These are phyloP conservation scores for Hypericum perforatum DNA, from an alignment of 345 rosid species.

Conservation along the genomic window DNA sequence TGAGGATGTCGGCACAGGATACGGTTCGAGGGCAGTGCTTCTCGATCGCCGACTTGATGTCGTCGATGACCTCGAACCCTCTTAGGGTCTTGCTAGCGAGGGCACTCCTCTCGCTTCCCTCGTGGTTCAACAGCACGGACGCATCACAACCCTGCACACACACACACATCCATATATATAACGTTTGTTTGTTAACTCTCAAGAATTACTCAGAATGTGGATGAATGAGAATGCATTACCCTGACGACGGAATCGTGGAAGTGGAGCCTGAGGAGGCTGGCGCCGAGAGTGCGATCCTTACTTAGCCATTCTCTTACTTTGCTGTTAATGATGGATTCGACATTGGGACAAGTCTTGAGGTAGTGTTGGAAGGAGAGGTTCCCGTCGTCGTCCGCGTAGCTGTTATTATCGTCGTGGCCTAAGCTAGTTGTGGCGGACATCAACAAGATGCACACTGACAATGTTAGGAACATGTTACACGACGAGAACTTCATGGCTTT, in stretches of 20 bases:
- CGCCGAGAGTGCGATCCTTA: slow-evolving; percentile 45
- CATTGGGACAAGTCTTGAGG: slow-evolving; percentile 38
- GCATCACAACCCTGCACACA: slow-evolving; percentile 62
- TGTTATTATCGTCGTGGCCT: neutral
- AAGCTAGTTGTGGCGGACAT: neutral
- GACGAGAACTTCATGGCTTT: no score
- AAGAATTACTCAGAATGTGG: neutral
- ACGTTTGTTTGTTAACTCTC: neutral
- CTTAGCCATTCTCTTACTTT: slow-evolving; percentile 45
- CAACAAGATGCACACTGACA: no score
- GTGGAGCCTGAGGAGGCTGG: slow-evolving; percentile 54
- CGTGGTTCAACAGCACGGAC: slow-evolving; percentile 44
- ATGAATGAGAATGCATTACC: slow-evolving; percentile 33
- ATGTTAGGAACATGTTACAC: no score
- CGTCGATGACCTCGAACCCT: slow-evolving; percentile 63
- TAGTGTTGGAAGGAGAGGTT: slow-evolving; percentile 36
- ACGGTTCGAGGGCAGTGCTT: slow-evolving; percentile 46
- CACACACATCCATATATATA: no score
- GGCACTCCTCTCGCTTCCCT: slow-evolving; percentile 64
- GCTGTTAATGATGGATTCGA: slow-evolving; percentile 41
- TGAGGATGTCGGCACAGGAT: slow-evolving; percentile 68
- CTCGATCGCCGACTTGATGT: slow-evolving; percentile 56
- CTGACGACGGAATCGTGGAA: slow-evolving; percentile 67
- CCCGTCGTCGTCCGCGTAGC: slow-evolving; percentile 21
- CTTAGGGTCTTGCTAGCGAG: slow-evolving; percentile 50